Evolutionary conservation across 768 basidiomycete species (phyloP).

Genomic region (Neoboletus brunneissimus): DNA sequence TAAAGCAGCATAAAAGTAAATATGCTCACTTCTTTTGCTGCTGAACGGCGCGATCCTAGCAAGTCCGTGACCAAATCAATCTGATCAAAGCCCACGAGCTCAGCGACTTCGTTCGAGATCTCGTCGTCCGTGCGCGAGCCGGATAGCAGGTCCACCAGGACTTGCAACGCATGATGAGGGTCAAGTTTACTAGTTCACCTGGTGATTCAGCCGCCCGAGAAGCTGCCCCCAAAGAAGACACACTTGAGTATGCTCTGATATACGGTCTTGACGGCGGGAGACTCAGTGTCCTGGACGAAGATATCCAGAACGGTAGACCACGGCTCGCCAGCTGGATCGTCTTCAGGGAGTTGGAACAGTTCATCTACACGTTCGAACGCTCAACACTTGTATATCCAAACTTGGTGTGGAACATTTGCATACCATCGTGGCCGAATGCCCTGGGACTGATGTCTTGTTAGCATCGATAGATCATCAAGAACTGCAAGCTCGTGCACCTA

Average conservation of each 20-base stretch:
- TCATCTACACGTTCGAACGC: conserved; percentile 13
- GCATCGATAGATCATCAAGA: conserved; percentile 7
- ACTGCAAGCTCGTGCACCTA: conserved; percentile 16
- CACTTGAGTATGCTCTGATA: conserved; percentile 17
- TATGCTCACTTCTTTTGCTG: conserved; percentile 48
- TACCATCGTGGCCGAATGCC: conserved; percentile 16
- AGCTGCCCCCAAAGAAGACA: not conserved
- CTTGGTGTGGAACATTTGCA: not conserved
- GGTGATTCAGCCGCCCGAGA: conserved; percentile 2
- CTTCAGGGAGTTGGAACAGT: conserved; percentile 5
- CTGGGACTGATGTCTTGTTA: conserved; percentile 20
- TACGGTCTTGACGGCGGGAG: not conserved
- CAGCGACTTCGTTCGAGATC: conserved; percentile 74
- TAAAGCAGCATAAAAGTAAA: not conserved
- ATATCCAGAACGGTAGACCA: conserved; percentile 36
- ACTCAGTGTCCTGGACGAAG: conserved; percentile 14
- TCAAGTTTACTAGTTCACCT: conserved; percentile 13
- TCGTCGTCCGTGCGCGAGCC: conserved; percentile 58
- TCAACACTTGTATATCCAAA: conserved; percentile 4
- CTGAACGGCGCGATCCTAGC: conserved; percentile 49
- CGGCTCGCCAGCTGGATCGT: conserved; percentile 14
- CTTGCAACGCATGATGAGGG: conserved; percentile 7
- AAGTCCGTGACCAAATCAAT: conserved; percentile 77
- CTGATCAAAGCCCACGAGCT: conserved; percentile 80
- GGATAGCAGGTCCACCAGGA: conserved; percentile 41